A percentile compares a stretch with the other conserved stretches of the same genome.
These are phyloP conservation scores for Haplosporangium gracile DNA, from an alignment of 192 early-diverging fungal genomes.

Conservation along the genomic window DNA sequence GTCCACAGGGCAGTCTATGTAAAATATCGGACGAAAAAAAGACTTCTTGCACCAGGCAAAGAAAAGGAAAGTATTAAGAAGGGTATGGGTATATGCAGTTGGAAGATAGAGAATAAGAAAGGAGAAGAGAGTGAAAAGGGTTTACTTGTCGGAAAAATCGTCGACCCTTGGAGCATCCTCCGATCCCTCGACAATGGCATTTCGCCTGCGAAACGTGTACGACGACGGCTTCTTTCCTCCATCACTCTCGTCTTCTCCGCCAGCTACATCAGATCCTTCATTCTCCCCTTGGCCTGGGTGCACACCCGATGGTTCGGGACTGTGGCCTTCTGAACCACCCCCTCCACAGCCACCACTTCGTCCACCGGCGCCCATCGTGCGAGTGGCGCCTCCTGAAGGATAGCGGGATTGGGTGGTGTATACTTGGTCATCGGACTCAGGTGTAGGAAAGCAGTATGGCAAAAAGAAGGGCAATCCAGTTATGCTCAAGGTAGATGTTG, in stretches of 20 bases:
- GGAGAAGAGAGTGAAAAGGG: background rate
- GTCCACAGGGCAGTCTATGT: background rate
- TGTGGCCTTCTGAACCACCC: background rate
- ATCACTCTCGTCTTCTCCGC: slow-evolving; percentile 2
- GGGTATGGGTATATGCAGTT: background rate
- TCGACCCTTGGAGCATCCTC: slow-evolving; percentile 47
- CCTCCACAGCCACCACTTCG: slow-evolving; percentile 12
- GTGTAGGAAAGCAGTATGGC: background rate
- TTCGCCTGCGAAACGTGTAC: slow-evolving; percentile 52
- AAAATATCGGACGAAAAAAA: background rate
- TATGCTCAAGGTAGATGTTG: background rate
- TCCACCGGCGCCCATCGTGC: background rate
- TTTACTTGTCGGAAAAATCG: slow-evolving; percentile 33
- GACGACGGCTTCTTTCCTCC: slow-evolving; percentile 23
- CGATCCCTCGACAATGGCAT: slow-evolving; percentile 48
- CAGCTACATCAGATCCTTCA: background rate
- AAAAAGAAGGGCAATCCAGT: slow-evolving; percentile 18
- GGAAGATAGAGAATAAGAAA: background rate
- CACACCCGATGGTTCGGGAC: slow-evolving; percentile 13
- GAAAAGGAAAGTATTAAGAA: too few species aligned
- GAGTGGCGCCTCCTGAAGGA: background rate
- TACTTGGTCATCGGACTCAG: background rate
- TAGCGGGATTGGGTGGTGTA: background rate
- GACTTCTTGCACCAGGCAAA: too few species aligned
- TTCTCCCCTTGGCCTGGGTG: slow-evolving; percentile 22